Percentiles rank a stretch among this genome's conserved stretches.
Evolutionary conservation across 441 rosid genomes (phyloP).

Genomic region (Adansonia grandidieri): DNA sequence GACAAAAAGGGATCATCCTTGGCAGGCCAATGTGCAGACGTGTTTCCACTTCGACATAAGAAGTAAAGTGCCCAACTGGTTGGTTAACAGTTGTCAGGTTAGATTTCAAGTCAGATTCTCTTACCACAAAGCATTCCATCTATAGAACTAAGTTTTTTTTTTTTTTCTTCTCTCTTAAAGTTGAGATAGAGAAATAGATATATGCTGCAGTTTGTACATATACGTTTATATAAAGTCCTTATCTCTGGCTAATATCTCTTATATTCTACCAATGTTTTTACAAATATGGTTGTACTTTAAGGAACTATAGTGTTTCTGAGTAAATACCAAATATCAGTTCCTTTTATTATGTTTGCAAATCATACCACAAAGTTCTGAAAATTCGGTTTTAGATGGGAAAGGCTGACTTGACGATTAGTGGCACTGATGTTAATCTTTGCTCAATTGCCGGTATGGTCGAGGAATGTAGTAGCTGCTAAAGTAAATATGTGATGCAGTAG

Average conservation of each 20-base stretch:
- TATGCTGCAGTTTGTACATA: not conserved
- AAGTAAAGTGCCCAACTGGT: not conserved
- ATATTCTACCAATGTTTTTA: constrained; percentile 11
- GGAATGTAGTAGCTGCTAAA: not conserved
- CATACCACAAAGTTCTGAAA: not conserved
- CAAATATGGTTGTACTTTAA: not conserved
- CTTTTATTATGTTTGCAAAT: not conserved
- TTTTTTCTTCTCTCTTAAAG: not conserved
- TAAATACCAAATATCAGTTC: constrained; percentile 1
- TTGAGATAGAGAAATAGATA: not conserved
- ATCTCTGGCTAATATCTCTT: not conserved
- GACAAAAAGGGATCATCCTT: constrained; percentile 23
- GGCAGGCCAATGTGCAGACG: not conserved
- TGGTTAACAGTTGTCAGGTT: constrained; percentile 16
- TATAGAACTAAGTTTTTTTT: not conserved
- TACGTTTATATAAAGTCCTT: not conserved
- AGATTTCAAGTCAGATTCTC: constrained; percentile 10
- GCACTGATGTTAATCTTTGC: not conserved
- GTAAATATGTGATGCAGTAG: not conserved
- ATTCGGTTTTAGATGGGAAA: not conserved
- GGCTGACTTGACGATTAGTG: not conserved
- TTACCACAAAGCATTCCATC: not conserved
- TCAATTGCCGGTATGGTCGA: not conserved
- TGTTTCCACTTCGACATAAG: constrained; percentile 14
- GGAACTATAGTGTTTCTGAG: not conserved